These are phyloP conservation scores for Psilocybe cubensis DNA, from an alignment of 768 basidiomycete genomes.

Conservation along the genomic window DNA sequence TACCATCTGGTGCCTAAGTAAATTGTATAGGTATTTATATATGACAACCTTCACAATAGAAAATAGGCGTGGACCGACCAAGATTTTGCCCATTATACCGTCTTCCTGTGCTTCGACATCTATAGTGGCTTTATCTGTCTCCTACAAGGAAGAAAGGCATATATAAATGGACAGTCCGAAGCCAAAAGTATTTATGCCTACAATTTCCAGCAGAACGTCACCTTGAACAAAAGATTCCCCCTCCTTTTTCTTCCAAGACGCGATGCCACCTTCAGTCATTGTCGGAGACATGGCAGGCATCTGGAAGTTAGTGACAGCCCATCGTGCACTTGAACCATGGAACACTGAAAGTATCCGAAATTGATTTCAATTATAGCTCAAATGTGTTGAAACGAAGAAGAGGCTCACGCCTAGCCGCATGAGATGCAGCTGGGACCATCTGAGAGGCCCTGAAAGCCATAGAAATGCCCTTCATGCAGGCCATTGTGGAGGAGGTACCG, in stretches of 20 bases:
- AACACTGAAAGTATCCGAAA: conserved; percentile 41
- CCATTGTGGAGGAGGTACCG: conserved; percentile 4
- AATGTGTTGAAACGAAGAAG: conserved; percentile 5
- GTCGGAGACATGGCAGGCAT: conserved; percentile 99
- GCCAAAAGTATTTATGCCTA: conserved; percentile 38
- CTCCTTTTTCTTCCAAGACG: conserved; percentile 88
- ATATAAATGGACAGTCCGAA: not conserved
- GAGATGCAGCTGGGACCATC: not conserved
- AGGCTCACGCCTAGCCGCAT: conserved; percentile 20
- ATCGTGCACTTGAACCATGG: conserved; percentile 43
- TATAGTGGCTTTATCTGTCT: conserved; percentile 95
- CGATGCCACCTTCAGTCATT: conserved; percentile 94
- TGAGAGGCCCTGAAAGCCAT: not conserved
- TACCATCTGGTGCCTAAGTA: conserved; percentile 62
- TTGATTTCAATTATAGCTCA: not conserved
- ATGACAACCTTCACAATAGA: not conserved
- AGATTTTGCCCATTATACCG: conserved; percentile 90
- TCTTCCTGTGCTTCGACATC: conserved; percentile 99
- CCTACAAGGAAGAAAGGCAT: conserved; percentile 45
- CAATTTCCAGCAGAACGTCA: conserved; percentile 90
- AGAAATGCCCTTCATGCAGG: not conserved
- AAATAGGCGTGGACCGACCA: conserved; percentile 55
- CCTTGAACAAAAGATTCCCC: conserved; percentile 82
- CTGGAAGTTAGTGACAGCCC: conserved; percentile 72
- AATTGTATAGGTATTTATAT: conserved; percentile 1